Evolutionary conservation across 75 land plant genomes (phyloP).

Genomic region (Pinus taeda): DNA sequence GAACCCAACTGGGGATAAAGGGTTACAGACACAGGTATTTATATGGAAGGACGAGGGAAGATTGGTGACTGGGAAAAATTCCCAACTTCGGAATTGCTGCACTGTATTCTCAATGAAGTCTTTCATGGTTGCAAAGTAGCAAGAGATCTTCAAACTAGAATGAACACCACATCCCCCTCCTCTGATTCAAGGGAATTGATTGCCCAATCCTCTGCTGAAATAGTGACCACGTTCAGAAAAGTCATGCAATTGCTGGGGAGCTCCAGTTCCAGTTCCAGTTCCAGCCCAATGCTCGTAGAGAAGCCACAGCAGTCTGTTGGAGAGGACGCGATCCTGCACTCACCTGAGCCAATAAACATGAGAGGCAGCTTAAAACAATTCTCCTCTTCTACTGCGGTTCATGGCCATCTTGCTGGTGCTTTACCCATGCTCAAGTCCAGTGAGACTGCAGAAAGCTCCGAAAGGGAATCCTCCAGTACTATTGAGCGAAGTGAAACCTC

Average conservation of each 20-base stretch:
- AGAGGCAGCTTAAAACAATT: neutral
- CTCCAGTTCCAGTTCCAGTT: neutral
- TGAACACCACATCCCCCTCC: neutral
- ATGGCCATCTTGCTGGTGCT: neutral
- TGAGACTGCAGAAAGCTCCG: neutral
- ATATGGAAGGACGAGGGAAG: too few relatives aligned
- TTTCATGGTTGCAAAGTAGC: neutral
- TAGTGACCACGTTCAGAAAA: constrained; percentile 7
- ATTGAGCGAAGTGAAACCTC: neutral
- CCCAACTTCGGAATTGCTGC: neutral
- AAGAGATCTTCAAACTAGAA: constrained; percentile 3
- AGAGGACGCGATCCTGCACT: too few relatives aligned
- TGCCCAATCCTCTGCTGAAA: constrained; percentile 1
- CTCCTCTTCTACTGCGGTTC: neutral
- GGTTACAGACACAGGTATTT: too few relatives aligned
- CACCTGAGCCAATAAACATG: neutral
- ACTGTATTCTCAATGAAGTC: neutral
- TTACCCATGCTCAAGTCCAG: neutral
- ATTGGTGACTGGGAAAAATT: too few relatives aligned
- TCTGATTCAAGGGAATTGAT: neutral
- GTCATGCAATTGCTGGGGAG: neutral
- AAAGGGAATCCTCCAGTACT: neutral
- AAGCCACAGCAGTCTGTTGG: too few relatives aligned
- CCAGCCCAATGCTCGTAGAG: neutral
- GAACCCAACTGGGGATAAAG: too few relatives aligned